A percentile compares a stretch with the other conserved stretches of the same genome.
Evolutionary conservation across 441 rosid species (phyloP).

Genomic region (Kokia cookei): DNA sequence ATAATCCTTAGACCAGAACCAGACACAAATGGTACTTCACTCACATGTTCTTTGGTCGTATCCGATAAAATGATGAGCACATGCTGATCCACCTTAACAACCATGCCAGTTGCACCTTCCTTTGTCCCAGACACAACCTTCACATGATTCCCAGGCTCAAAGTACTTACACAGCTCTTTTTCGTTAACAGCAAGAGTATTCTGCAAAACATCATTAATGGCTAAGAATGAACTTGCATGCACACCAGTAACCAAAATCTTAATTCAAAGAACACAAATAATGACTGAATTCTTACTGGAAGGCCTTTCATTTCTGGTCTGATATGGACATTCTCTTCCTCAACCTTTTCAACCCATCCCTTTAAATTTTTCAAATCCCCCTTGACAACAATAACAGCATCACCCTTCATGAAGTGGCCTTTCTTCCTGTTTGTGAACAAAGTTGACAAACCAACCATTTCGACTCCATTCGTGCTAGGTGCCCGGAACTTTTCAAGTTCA

Average conservation of each 20-base stretch:
- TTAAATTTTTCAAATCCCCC: constrained; percentile 91
- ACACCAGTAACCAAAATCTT: background rate
- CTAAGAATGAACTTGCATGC: background rate
- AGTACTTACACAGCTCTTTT: constrained; percentile 95
- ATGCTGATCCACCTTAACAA: constrained; percentile 94
- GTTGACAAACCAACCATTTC: constrained; percentile 77
- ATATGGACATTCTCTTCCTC: constrained; percentile 93
- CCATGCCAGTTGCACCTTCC: constrained; percentile 97
- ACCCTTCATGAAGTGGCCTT: constrained; percentile 97
- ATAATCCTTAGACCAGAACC: background rate
- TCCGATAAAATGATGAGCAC: constrained; percentile 86
- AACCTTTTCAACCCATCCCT: constrained; percentile 99
- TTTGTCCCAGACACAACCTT: constrained; percentile 95
- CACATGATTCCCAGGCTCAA: constrained; percentile 97
- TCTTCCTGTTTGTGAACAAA: constrained; percentile 88
- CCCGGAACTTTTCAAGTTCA: constrained; percentile 87
- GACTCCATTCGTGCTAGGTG: constrained; percentile 72
- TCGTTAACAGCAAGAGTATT: constrained; percentile 83
- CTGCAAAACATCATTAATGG: constrained; percentile 33
- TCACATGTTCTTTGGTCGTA: constrained; percentile 94
- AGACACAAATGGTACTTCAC: constrained; percentile 11
- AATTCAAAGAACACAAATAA: background rate
- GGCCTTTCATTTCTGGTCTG: constrained; percentile 87
- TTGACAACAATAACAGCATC: constrained; percentile 92
- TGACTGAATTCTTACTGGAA: constrained; percentile 64